Percentiles rank a stretch among this genome's conserved stretches.
Conservation (phyloP, 2,329 filamentous ascomycete species). For the Fusarium tricinctum region DNA sequence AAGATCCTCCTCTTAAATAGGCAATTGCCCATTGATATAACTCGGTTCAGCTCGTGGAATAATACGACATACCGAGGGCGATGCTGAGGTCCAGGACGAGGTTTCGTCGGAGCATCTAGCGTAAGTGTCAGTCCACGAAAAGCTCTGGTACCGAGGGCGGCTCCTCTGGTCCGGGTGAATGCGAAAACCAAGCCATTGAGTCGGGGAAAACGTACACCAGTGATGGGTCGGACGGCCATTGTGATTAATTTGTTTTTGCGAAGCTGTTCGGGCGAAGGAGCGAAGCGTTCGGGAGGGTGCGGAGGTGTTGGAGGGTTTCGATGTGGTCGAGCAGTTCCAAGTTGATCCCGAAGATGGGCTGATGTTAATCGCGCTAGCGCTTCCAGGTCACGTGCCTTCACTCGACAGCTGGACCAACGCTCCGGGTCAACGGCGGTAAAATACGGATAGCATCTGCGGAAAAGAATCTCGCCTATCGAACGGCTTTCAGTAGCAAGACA, state of each 20-base stretch:
- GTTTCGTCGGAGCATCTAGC: constrained; percentile 71
- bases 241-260: constrained; percentile 50
- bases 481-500: constrained; percentile 29
- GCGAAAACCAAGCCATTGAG: constrained; percentile 52
- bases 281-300: constrained; percentile 39
- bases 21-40: constrained; percentile 11
- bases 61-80: constrained; percentile 65
- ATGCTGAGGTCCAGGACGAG: constrained; percentile 70
- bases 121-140: constrained; percentile 54
- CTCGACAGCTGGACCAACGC: constrained; percentile 31
- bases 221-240: constrained; percentile 71
- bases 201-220: constrained; percentile 65
- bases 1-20: constrained; percentile 27
- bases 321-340: constrained; percentile 47
- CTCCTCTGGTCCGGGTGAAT: constrained; percentile 40
- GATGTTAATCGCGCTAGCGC: constrained; percentile 56
- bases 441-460: constrained; percentile 18
- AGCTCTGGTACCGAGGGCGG: constrained; percentile 31
- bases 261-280: constrained; percentile 43
- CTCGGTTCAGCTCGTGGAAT: constrained; percentile 13
- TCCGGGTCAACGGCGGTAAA: constrained; percentile 48
- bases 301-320: constrained; percentile 41
- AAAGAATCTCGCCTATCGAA: constrained; percentile 49
- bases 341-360: constrained; percentile 51
- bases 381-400: constrained; percentile 40